phyloP scores from a whole-genome alignment of 805 yeast species.

The Ogataea trehalophila region DNA sequence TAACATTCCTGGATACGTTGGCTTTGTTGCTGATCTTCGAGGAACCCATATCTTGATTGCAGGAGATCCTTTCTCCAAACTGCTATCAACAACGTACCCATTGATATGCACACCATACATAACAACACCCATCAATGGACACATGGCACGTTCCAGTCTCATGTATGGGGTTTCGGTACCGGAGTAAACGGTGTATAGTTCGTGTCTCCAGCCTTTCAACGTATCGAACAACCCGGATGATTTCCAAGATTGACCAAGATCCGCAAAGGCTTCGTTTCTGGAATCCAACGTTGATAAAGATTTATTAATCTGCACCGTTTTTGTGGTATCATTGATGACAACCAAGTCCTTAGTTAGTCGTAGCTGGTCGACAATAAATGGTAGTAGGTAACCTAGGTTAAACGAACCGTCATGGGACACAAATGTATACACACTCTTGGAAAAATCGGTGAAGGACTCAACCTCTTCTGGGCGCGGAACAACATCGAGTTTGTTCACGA shows the following conservation, averaged over 20 bases:
- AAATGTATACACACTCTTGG: conserved; percentile 27
- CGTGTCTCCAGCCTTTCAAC: conserved; percentile 79
- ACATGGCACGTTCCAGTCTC: conserved; percentile 72
- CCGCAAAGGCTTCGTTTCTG: conserved; percentile 37
- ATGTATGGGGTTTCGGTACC: conserved; percentile 55
- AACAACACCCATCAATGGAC: conserved; percentile 77
- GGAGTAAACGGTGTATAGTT: conserved; percentile 67
- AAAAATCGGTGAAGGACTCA: conserved; percentile 6
- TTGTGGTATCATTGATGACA: conserved; percentile 21
- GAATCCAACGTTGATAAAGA: conserved; percentile 34
- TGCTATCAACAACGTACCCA: conserved; percentile 50
- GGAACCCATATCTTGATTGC: conserved; percentile 74
- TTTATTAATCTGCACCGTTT: conserved; percentile 28
- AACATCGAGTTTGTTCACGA: conserved; percentile 28
- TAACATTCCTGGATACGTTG: conserved; percentile 85
- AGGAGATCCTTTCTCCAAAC: conserved; percentile 33
- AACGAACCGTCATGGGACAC: conserved; percentile 32
- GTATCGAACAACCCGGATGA: conserved; percentile 32
- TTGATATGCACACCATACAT: conserved; percentile 88
- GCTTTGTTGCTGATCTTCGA: conserved; percentile 67
- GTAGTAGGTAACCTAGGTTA: conserved; percentile 36
- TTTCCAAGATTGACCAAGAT: conserved; percentile 40
- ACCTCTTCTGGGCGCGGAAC: conserved; percentile 27
- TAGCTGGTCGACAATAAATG: conserved; percentile 30
- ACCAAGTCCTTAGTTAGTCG: conserved; percentile 17